A percentile compares a stretch with the other conserved stretches of the same genome.
These are phyloP conservation scores for Talaromyces stipitatus DNA, from an alignment of 495 filamentous ascomycete species.

Conservation along the genomic window DNA sequence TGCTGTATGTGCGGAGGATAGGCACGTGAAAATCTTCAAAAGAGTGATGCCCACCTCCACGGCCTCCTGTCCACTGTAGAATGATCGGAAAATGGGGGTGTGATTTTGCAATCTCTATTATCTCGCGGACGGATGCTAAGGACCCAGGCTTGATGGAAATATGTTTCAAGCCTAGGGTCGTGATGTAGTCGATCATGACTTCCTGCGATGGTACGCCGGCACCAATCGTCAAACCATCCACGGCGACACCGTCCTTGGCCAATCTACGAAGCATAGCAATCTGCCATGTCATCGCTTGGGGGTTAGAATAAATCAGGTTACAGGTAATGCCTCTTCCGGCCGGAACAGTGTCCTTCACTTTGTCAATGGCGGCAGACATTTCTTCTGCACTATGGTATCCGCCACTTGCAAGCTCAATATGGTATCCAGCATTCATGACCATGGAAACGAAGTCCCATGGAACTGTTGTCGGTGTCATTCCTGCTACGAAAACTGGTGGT, in stretches of 20 bases:
- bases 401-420: conserved; percentile 30
- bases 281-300: conserved; percentile 28
- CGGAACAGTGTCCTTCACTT: conserved; percentile 14
- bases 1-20: conserved; percentile 33
- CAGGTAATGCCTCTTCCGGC: conserved; percentile 25
- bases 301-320: conserved; percentile 33
- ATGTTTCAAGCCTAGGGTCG: conserved; percentile 36
- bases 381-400: conserved; percentile 18
- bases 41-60: conserved; percentile 45
- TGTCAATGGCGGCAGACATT: conserved; percentile 20
- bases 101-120: conserved; percentile 36
- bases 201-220: conserved; percentile 43
- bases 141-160: conserved; percentile 44
- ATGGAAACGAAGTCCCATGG: conserved; percentile 28
- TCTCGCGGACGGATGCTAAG: conserved; percentile 31
- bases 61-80: conserved; percentile 44
- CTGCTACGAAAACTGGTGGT: conserved; percentile 33
- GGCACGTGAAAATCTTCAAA: conserved; percentile 45
- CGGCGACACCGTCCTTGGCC: conserved; percentile 13
- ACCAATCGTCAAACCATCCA: conserved; percentile 37
- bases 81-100: conserved; percentile 39
- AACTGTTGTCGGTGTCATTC: conserved; percentile 35
- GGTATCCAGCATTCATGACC: conserved; percentile 31
- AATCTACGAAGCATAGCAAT: conserved; percentile 19
- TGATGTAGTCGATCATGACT: conserved; percentile 35